Conservation (phyloP, 1,284 basidiomycete species). For the Marasmius tenuissimus region DNA sequence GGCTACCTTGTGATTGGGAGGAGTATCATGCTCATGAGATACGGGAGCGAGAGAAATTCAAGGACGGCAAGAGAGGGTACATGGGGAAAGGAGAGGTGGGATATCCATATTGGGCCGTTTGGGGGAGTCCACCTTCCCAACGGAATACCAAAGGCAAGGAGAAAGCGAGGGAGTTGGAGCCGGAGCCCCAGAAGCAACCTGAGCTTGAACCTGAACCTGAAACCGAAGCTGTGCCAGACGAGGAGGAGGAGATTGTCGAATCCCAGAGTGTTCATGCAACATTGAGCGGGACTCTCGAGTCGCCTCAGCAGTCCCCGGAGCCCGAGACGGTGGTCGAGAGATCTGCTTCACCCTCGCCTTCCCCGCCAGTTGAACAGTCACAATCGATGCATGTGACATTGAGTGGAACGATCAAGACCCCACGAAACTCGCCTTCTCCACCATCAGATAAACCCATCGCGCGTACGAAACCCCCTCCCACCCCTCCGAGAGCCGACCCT, state of each 20-base stretch:
- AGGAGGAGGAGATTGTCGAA: background rate
- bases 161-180: background rate
- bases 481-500: background rate
- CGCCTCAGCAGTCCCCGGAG: background rate
- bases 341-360: background rate
- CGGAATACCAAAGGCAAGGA: background rate
- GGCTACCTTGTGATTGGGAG: background rate
- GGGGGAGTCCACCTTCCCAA: background rate
- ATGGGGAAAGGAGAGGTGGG: background rate
- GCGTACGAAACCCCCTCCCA: background rate
- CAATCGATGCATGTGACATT: background rate
- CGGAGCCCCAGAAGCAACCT: background rate
- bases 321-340: background rate
- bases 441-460: background rate
- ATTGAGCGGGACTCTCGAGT: background rate
- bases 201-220: background rate
- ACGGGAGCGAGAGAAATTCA: background rate
- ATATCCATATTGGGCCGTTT: background rate
- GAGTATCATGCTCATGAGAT: background rate
- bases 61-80: background rate
- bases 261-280: background rate
- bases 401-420: background rate
- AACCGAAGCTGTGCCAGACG: background rate
- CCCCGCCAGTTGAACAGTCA: background rate
- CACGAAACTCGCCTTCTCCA: background rate